These are phyloP conservation scores for Aspergillus novoparasiticus DNA, from an alignment of 2,329 filamentous ascomycete species.

Conservation along the genomic window DNA sequence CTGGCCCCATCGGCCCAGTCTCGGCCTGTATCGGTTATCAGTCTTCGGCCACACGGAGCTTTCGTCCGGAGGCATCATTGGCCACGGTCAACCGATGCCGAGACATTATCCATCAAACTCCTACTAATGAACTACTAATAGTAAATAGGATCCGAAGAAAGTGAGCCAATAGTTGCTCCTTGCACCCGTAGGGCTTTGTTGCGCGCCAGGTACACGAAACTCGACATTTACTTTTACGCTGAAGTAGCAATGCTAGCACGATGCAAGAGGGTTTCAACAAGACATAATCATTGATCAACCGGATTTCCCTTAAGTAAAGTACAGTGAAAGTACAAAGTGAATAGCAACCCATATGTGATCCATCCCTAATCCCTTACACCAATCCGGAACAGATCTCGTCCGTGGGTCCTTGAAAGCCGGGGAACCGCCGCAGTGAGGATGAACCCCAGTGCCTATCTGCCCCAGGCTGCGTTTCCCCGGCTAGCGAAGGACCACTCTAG, in stretches of 20 bases:
- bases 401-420: slow-evolving; percentile 1
- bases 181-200: background rate
- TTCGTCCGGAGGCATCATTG: slow-evolving; percentile 3
- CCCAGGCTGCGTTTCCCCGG: background rate
- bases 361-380: slow-evolving; percentile 15
- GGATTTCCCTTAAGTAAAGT: slow-evolving; percentile 2
- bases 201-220: background rate
- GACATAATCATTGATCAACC: slow-evolving; percentile 2
- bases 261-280: background rate
- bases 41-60: slow-evolving; percentile 40
- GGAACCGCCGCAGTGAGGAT: background rate
- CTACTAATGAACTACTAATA: background rate
- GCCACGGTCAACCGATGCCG: background rate
- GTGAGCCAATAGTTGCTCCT: background rate
- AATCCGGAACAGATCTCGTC: slow-evolving; percentile 8
- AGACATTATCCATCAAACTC: background rate
- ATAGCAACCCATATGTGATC: slow-evolving; percentile 3
- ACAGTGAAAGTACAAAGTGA: slow-evolving; percentile 3
- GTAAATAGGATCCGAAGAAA: background rate
- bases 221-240: background rate
- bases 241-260: background rate
- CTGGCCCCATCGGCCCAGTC: slow-evolving; percentile 24
- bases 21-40: slow-evolving; percentile 39
- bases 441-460: background rate
- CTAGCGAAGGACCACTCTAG: background rate